A percentile compares a stretch with the other conserved stretches of the same genome.
phyloP scores from a whole-genome alignment of 345 rosid species.

The Lumnitzera racemosa region DNA sequence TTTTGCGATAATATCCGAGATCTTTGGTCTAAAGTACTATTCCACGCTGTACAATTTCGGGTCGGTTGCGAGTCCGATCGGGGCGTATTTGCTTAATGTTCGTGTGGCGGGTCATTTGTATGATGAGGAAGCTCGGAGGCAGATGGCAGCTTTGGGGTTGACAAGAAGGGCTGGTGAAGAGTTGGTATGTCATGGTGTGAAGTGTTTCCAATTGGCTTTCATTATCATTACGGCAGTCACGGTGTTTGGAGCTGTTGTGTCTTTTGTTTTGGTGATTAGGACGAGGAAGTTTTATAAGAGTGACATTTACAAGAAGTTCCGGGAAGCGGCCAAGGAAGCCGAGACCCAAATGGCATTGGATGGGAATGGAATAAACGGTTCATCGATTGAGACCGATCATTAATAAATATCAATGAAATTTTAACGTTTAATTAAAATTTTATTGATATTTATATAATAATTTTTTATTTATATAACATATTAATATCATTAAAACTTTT shows the following conservation, averaged over 20 bases:
- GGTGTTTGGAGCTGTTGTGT: constrained; percentile 37
- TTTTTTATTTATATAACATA: too few species aligned
- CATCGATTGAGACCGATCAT: not conserved
- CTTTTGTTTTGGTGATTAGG: constrained; percentile 47
- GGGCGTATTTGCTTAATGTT: constrained; percentile 49
- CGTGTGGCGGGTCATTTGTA: constrained; percentile 45
- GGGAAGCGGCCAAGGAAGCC: constrained; percentile 31
- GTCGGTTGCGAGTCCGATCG: constrained; percentile 52
- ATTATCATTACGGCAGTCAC: constrained; percentile 43
- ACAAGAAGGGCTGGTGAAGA: constrained; percentile 18
- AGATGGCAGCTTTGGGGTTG: constrained; percentile 26
- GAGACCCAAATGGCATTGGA: constrained; percentile 31
- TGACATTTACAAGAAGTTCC: constrained; percentile 55
- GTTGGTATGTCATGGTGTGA: constrained; percentile 37
- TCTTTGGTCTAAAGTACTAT: constrained; percentile 61
- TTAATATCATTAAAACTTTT: too few species aligned
- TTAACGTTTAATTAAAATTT: too few species aligned
- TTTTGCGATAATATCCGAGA: constrained; percentile 54
- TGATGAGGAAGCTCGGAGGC: constrained; percentile 46
- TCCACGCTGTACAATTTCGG: constrained; percentile 59
- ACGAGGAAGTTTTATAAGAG: constrained; percentile 53
- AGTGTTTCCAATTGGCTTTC: constrained; percentile 51
- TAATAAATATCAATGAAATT: not conserved
- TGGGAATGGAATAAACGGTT: not conserved
- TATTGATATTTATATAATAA: too few species aligned